Evolutionary conservation across 805 yeast genomes (phyloP).

Genomic region (Metschnikowia amazonensis): DNA sequence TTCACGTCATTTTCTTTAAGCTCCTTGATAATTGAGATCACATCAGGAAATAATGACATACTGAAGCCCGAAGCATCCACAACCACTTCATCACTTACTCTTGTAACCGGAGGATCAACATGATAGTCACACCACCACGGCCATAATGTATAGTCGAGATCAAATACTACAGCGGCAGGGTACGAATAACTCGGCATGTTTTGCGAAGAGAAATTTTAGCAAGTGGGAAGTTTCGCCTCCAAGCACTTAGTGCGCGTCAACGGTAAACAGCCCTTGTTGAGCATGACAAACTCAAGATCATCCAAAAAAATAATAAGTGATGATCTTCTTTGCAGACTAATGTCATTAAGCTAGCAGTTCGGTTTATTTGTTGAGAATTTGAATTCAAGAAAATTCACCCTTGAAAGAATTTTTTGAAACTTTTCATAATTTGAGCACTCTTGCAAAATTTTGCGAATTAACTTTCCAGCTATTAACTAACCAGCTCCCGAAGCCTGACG

Average conservation of each 20-base stretch:
- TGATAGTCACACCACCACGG: constrained; percentile 85
- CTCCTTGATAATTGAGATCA: constrained; percentile 56
- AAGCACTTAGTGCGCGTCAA: constrained; percentile 2
- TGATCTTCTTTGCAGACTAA: not conserved
- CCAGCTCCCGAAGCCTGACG: not conserved
- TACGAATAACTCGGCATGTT: constrained; percentile 15
- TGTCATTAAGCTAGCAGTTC: not conserved
- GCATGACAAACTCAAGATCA: not conserved
- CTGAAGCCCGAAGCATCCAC: constrained; percentile 54
- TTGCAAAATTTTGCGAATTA: not conserved
- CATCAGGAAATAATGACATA: constrained; percentile 63
- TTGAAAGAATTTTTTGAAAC: not conserved
- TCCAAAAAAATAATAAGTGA: not conserved
- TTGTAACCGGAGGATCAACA: constrained; percentile 46
- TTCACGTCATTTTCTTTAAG: constrained; percentile 45
- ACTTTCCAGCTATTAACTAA: too few relatives aligned
- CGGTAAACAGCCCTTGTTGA: not conserved
- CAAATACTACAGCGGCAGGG: constrained; percentile 59
- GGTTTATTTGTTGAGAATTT: not conserved
- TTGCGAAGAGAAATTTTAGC: not conserved
- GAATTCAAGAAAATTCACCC: not conserved
- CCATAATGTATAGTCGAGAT: constrained; percentile 76
- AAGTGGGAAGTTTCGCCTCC: not conserved
- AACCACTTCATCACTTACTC: constrained; percentile 29
- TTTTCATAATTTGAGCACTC: not conserved